These are phyloP conservation scores for Kernera saxatilis DNA, from an alignment of 345 rosid species.

Conservation along the genomic window DNA sequence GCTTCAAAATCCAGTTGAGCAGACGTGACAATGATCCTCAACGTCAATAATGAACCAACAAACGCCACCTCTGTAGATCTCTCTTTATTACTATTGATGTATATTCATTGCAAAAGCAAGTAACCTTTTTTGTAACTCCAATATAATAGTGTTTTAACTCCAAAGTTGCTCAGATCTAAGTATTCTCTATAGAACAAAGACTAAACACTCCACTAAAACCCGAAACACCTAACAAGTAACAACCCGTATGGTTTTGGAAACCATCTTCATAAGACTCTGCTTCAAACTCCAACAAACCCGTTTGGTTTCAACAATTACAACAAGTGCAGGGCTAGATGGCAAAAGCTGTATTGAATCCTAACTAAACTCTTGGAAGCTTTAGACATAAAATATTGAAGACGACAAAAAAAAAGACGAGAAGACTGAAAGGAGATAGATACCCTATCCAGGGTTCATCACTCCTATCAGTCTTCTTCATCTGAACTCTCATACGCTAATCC, in stretches of 20 bases:
- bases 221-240: neutral
- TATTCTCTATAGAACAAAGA: neutral
- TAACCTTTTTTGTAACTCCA: neutral
- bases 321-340: conserved; percentile 16
- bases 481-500: conserved; percentile 88
- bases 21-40: conserved; percentile 19
- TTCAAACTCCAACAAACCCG: conserved; percentile 22
- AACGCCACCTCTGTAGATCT: conserved; percentile 14
- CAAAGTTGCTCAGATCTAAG: neutral
- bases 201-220: neutral
- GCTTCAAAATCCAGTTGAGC: conserved; percentile 53
- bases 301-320: conserved; percentile 29
- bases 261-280: conserved; percentile 6
- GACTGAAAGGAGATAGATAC: neutral
- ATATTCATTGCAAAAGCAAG: conserved; percentile 12
- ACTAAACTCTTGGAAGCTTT: conserved; percentile 20
- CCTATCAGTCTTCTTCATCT: conserved; percentile 56
- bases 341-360: conserved; percentile 19
- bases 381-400: neutral
- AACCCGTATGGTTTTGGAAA: neutral
- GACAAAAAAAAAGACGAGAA: conserved; percentile 6
- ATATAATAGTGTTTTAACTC: neutral
- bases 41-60: neutral
- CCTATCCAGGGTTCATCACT: neutral
- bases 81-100: neutral